phyloP scores from a whole-genome alignment of 495 filamentous ascomycete genomes.

The Hyaloscypha finlandica region DNA sequence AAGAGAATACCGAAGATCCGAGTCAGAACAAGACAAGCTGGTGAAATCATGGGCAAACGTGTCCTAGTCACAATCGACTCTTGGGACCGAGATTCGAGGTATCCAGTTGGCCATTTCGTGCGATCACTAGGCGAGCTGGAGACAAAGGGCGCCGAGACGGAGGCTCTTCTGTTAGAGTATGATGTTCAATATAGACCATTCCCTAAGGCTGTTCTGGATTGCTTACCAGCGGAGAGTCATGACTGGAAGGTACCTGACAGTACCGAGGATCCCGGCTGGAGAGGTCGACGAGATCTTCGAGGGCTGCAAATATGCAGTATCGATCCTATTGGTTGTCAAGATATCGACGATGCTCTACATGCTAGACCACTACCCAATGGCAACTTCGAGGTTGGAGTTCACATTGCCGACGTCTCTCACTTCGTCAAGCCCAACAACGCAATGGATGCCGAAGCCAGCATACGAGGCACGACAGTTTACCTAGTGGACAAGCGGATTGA shows the following conservation, averaged over 20 bases:
- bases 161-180: conserved; percentile 90
- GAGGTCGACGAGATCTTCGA: conserved; percentile 76
- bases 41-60: conserved; percentile 83
- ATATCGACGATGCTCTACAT: conserved; percentile 97
- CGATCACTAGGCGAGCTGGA: conserved; percentile 91
- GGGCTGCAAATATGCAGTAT: conserved; percentile 94
- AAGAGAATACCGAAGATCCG: conserved; percentile 95
- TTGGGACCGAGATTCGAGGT: conserved; percentile 90
- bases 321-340: conserved; percentile 92
- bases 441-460: conserved; percentile 93
- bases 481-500: conserved; percentile 98
- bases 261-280: conserved; percentile 81
- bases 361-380: conserved; percentile 83
- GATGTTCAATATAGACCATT: conserved; percentile 98
- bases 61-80: conserved; percentile 94
- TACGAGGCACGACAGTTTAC: conserved; percentile 95
- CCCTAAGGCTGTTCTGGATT: conserved; percentile 91
- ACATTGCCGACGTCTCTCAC: conserved; percentile 97
- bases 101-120: conserved; percentile 92
- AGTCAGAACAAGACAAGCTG: conserved; percentile 85
- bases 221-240: conserved; percentile 87
- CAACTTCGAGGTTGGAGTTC: conserved; percentile 96
- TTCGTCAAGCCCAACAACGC: conserved; percentile 97
- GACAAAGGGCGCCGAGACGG: conserved; percentile 93
- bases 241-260: conserved; percentile 86